phyloP scores from a whole-genome alignment of 176 grass and related monocot species.

The Musa itinerans region DNA sequence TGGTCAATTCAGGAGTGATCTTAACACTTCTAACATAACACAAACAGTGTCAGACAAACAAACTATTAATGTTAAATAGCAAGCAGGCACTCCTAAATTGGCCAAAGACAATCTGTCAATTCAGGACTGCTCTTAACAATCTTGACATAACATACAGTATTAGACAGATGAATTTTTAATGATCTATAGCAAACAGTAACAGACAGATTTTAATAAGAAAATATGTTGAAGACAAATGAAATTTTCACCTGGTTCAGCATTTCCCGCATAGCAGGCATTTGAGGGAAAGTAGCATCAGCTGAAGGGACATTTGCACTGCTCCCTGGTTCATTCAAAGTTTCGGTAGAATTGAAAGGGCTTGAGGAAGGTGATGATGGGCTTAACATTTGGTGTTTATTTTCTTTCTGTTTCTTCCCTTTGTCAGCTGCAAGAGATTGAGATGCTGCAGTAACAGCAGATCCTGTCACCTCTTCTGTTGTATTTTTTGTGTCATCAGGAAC shows the following conservation, averaged over 20 bases:
- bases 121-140: too few relatives aligned
- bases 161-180: too few relatives aligned
- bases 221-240: background rate
- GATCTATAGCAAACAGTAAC: background rate
- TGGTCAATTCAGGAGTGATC: too few relatives aligned
- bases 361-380: conserved; percentile 30
- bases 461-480: conserved; percentile 30
- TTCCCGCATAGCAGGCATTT: conserved; percentile 49
- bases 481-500: conserved; percentile 26
- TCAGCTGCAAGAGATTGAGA: conserved; percentile 26
- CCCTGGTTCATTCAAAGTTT: conserved; percentile 41
- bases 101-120: too few relatives aligned
- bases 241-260: conserved; percentile 59
- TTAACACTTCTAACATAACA: too few relatives aligned
- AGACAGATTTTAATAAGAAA: background rate
- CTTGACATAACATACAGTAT: too few relatives aligned
- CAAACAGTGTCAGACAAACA: too few relatives aligned
- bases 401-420: conserved; percentile 44
- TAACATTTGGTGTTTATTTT: conserved; percentile 37
- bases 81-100: too few relatives aligned
- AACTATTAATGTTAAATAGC: too few relatives aligned
- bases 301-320: conserved; percentile 29
- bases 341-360: conserved; percentile 35
- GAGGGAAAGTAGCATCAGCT: conserved; percentile 25
- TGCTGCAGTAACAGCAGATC: conserved; percentile 24